phyloP scores from a whole-genome alignment of 306 rosid species.

The Cicer yamashitae region DNA sequence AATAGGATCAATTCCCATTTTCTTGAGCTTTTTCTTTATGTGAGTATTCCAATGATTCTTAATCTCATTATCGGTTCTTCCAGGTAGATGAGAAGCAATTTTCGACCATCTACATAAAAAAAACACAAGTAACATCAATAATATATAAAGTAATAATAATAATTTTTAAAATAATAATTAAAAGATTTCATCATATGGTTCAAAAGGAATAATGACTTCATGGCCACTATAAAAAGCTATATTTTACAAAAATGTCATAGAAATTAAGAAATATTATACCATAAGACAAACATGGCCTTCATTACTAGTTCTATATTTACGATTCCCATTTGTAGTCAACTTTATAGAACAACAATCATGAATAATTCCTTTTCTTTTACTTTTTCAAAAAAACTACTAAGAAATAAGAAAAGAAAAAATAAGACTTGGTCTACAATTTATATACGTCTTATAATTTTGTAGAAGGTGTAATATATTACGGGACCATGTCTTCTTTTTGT shows the following conservation, averaged over 20 bases:
- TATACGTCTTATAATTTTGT: slow-evolving; percentile 19
- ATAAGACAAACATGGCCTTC: slow-evolving; percentile 41
- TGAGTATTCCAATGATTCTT: slow-evolving; percentile 89
- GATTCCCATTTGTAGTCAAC: slow-evolving; percentile 46
- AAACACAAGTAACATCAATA: neutral
- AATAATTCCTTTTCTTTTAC: neutral
- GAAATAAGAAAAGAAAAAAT: neutral
- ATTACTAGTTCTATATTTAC: slow-evolving; percentile 10
- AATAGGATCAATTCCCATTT: slow-evolving; percentile 81
- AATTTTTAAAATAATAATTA: neutral
- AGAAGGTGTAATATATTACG: slow-evolving; percentile 14
- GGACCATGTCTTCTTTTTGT: slow-evolving; percentile 41
- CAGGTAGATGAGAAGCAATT: slow-evolving; percentile 82
- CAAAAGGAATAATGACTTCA: slow-evolving; percentile 39
- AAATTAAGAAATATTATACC: slow-evolving; percentile 26
- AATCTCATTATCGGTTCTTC: slow-evolving; percentile 83
- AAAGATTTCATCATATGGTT: slow-evolving; percentile 36
- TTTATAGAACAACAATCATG: slow-evolving; percentile 41
- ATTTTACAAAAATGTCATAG: slow-evolving; percentile 25
- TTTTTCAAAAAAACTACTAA: neutral
- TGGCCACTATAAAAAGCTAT: slow-evolving; percentile 33
- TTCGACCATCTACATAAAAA: slow-evolving; percentile 66
- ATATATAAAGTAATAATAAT: neutral
- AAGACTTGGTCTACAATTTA: slow-evolving; percentile 37
- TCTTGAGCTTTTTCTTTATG: slow-evolving; percentile 76